Conservation (phyloP, 352 stramenopile genomes). For the Phytophthora brassicae region DNA sequence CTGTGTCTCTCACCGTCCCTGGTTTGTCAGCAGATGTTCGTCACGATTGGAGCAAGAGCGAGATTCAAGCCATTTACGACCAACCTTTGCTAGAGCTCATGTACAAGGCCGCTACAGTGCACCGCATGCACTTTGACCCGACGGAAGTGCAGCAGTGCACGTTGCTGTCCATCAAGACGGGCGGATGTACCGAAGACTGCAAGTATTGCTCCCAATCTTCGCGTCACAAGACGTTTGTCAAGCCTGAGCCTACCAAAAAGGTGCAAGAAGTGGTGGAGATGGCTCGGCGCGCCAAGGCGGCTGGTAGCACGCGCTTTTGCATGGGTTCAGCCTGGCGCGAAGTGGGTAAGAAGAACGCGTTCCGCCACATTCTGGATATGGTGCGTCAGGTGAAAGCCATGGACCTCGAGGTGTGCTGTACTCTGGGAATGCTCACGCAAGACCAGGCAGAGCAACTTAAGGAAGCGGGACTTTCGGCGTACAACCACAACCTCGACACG, state of each 20-base stretch:
- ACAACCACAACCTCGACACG: constrained; percentile 99
- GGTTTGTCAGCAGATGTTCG: constrained; percentile 69
- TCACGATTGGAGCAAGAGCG: constrained; percentile 93
- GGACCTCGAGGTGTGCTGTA: constrained; percentile 96
- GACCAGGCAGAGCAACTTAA: constrained; percentile 97
- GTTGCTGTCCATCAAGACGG: constrained; percentile 97
- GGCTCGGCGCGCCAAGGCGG: constrained; percentile 93
- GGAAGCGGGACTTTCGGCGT: constrained; percentile 96
- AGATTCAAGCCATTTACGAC: constrained; percentile 94
- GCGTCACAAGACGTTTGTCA: constrained; percentile 98
- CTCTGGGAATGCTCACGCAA: constrained; percentile 95
- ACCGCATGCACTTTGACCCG: constrained; percentile 98
- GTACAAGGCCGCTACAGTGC: constrained; percentile 95
- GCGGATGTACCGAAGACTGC: constrained; percentile 93
- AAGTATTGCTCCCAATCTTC: constrained; percentile 97
- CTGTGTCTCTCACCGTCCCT: constrained; percentile 60
- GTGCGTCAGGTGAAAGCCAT: constrained; percentile 91
- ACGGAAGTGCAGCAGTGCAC: constrained; percentile 98
- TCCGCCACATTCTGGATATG: constrained; percentile 98
- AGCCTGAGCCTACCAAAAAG: constrained; percentile 97
- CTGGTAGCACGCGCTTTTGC: constrained; percentile 97
- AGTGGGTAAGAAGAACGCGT: constrained; percentile 98
- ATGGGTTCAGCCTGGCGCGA: constrained; percentile 98
- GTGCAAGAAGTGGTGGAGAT: constrained; percentile 96
- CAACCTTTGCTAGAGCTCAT: constrained; percentile 97